Evolutionary conservation across 306 rosid species (phyloP), one percentile per base, ranked within the genome.

Genomic region (Dryas octopetala): DNA sequence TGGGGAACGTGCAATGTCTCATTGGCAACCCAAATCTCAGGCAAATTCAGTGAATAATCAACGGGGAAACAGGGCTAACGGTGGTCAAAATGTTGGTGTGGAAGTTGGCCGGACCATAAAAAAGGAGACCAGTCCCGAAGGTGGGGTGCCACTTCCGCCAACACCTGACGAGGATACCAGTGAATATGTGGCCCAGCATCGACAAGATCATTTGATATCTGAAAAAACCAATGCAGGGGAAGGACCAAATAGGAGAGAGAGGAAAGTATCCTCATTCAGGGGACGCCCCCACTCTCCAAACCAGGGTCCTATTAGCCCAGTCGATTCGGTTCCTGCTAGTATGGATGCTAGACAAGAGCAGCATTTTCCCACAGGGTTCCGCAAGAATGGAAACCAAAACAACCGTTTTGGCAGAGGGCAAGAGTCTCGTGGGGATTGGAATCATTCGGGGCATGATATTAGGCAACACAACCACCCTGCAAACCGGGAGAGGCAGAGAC

Each of bases 11-110:
- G 32, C 81, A 71, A 80, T 11, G 10, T 78, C 96, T 78, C 97
- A 93, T 63, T 91, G 98, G 98, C 97, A 89, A 79, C 98, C 98
- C 48, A 93, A 91, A 76, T 63, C 88, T 76, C 96, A 86, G 81
- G 69, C 74, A 26, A 45, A 38, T 74, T 75, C 88, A 57, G 81
- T 88, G 17, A 80, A 74, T 82, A 78, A 62, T 80, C 89, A 82
- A 67, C 81, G 70, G 26, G 90, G 89, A 63, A 80, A 76, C 70
- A 74, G 77, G 70, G 61, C 74, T 17, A 75, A 23, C 61, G 84
- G 65, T 77, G 84, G 80, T 77, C 93, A 76, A 74, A 83, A 76
- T 76, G 76, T 64, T 65, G 80, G 80, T 55, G 74, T 71, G 23
- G 91, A 82, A 67, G 82, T 65, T 70, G 76, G 54, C 71, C 75